Base-by-base conservation (phyloP, 345 rosid species). In the Pelargonium nanum region DNA sequence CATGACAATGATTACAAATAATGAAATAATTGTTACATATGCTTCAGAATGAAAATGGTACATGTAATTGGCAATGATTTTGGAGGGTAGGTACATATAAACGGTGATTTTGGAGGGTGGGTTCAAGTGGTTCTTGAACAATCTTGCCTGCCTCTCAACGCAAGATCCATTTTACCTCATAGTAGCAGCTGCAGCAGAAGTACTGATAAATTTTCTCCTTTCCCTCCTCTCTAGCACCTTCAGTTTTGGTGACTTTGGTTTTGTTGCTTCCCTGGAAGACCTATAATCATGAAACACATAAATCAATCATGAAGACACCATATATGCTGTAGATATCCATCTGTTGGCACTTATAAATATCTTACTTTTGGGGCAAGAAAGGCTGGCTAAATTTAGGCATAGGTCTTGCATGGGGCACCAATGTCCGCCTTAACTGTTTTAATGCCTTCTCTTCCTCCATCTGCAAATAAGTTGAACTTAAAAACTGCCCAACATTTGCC, bases 401-500 rank as follows among this genome's bases (percentile, higher is more conserved):
- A 19, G 99, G 96, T 75, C 85, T 83, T 10, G 97, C 95, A 53
- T 81, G 91, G 62, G 92, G 97, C 64, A 90, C 96, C 96, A 94
- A 66, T 67, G 96, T 84, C 67, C 89, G 82, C 61, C 99, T 83
- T 73, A 94, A 24, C 67, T 86, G 99, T 69, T 94, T 94, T 78
- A 90, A 48, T 44, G 82, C 94, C 55, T 83, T 86, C 77, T 90
- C 97, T 72, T 94, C 99, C 66, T 90, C 97, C 62, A 83, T 70
- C 99, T 89, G 82, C 64, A 53, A 61, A 20, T 61, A 21, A 53
- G 24, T 21, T 30, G 7, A 6, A 54, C 25, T 8, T 12, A 13
- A 4, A 4, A 55, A 19, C 5, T 34, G n/a, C 20, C 22, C n/a
- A n/a, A n/a, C n/a, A n/a, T 22, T 19, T n/a, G 32, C 22, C 34